Percentiles rank a stretch among this genome's conserved stretches.
These are phyloP conservation scores for Fusarium longipes DNA, from an alignment of 2,329 filamentous ascomycete species.

Conservation along the genomic window DNA sequence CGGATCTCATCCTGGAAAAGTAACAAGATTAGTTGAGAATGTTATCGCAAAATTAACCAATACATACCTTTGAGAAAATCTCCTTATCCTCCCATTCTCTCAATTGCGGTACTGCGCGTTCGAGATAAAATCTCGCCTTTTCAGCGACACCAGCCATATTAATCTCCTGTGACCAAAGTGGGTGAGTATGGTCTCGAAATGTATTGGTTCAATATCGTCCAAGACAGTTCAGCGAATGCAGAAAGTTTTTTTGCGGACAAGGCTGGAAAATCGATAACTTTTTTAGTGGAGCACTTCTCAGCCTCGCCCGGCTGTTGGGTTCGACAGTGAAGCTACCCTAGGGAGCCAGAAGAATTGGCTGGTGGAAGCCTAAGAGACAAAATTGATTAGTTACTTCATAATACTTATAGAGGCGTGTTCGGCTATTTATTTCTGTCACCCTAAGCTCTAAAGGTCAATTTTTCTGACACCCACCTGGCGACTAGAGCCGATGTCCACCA, in stretches of 20 bases:
- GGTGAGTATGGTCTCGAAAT: slow-evolving; percentile 6
- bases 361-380: too few species aligned
- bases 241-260: slow-evolving; percentile 41
- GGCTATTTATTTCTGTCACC: too few species aligned
- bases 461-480: too few species aligned
- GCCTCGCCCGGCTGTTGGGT: slow-evolving; percentile 18
- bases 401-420: too few species aligned
- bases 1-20: slow-evolving; percentile 81
- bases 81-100: slow-evolving; percentile 92
- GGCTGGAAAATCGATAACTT: slow-evolving; percentile 31
- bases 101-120: slow-evolving; percentile 90
- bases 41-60: background rate
- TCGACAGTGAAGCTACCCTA: too few species aligned
- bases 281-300: slow-evolving; percentile 35
- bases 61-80: slow-evolving; percentile 80
- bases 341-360: too few species aligned
- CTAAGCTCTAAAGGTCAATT: too few species aligned
- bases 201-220: background rate
- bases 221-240: background rate
- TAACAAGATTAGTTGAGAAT: slow-evolving; percentile 17
- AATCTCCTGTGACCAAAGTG: background rate
- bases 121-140: slow-evolving; percentile 94
- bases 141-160: slow-evolving; percentile 86
- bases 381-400: too few species aligned
- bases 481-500: background rate